A percentile compares a stretch with the other conserved stretches of the same genome.
Evolutionary conservation across 495 filamentous ascomycete genomes (phyloP).

Genomic region (Xylaria acuta): DNA sequence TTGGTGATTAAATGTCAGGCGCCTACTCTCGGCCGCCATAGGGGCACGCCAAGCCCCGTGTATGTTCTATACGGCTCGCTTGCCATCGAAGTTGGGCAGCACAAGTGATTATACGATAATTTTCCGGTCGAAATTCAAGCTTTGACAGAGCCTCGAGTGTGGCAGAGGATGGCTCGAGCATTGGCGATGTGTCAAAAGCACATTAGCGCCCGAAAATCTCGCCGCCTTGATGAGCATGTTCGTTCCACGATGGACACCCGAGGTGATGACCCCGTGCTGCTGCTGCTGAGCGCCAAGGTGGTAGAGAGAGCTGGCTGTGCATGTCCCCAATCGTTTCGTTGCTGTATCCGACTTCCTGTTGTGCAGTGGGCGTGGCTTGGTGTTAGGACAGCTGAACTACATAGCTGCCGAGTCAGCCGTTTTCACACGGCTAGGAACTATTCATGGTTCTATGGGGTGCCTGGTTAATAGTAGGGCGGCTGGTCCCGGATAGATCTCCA

Average conservation of each 20-base stretch:
- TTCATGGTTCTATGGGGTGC: neutral
- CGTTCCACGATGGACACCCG: conserved; percentile 15
- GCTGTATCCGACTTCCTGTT: neutral
- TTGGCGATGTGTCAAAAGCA: conserved; percentile 10
- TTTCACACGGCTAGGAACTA: conserved; percentile 7
- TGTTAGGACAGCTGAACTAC: conserved; percentile 7
- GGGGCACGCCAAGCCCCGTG: conserved; percentile 11
- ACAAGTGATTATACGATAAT: conserved; percentile 5
- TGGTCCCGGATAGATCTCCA: conserved; percentile 3
- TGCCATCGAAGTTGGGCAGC: conserved; percentile 5
- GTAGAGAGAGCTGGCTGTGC: neutral
- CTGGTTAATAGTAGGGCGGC: neutral
- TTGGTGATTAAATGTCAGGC: neutral
- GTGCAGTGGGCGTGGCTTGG: conserved; percentile 1
- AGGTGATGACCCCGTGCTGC: neutral
- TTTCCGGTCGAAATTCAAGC: conserved; percentile 3
- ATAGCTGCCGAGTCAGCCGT: conserved; percentile 2
- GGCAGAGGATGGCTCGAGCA: neutral
- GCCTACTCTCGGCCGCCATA: conserved; percentile 3
- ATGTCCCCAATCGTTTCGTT: neutral
- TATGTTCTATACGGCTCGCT: conserved; percentile 16
- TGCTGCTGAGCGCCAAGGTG: neutral
- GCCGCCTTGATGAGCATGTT: neutral
- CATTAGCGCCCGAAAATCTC: conserved; percentile 22
- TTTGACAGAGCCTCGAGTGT: neutral